Evolutionary conservation across 208 protist genomes (phyloP).

Genomic region (Acanthamoeba quina): DNA sequence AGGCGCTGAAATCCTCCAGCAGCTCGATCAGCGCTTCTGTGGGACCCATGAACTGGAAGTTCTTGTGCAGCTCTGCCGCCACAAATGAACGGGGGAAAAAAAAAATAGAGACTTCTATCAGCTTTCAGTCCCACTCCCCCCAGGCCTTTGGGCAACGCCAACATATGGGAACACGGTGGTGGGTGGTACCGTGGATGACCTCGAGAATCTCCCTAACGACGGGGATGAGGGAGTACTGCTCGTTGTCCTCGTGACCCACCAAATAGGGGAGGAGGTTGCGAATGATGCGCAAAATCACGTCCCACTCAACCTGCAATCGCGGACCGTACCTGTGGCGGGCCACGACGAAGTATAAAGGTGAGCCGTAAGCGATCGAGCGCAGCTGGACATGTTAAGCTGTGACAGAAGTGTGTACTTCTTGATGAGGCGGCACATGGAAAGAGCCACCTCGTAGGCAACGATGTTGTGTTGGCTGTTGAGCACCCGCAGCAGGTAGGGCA

Average conservation of each 20-base stretch:
- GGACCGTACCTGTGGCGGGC: conserved; percentile 32
- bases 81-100: neutral
- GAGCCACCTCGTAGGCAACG: conserved; percentile 80
- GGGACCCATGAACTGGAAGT: conserved; percentile 20
- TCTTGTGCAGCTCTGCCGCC: conserved; percentile 36
- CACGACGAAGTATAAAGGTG: too few species aligned
- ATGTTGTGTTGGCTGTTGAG: conserved; percentile 76
- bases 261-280: conserved; percentile 29
- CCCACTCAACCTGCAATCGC: conserved; percentile 77
- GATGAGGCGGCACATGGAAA: conserved; percentile 76
- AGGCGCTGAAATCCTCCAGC: conserved; percentile 45
- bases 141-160: neutral
- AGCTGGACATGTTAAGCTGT: too few species aligned
- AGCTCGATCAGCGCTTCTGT: conserved; percentile 41
- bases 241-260: conserved; percentile 33
- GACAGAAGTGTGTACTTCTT: conserved; percentile 73
- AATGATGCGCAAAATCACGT: conserved; percentile 77
- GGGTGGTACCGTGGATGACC: conserved; percentile 21
- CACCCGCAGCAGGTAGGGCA: conserved; percentile 61
- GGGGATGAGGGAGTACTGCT: conserved; percentile 50
- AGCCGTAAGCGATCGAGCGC: neutral
- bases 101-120: too few species aligned
- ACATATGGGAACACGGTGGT: too few species aligned
- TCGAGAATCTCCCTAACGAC: conserved; percentile 38
- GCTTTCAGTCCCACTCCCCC: neutral